Evolutionary conservation across 257 asterid genomes (phyloP), one percentile per base, ranked within the genome.

Genomic region (Cruciata laevipes): DNA sequence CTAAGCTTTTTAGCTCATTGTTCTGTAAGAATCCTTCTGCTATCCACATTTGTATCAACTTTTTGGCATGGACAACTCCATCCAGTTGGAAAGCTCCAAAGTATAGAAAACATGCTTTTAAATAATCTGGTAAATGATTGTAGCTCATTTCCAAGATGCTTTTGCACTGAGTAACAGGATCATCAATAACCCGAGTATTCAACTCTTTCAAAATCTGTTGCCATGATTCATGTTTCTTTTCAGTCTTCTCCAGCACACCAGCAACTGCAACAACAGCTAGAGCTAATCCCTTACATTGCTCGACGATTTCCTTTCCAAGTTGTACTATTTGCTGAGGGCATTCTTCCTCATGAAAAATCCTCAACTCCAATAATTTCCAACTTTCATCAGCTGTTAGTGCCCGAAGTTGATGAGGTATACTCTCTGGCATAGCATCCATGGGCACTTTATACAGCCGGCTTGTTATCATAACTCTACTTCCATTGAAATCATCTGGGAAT

Each of bases 101-200:
- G 5, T 52, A 52, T 4, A 18, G 6, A 32, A 32, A 32, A 32
- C 37, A 32, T 7, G 37, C 37, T 32, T 32, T 32, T 7, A 32
- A 32, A 14, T 52, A 20, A 52, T 7, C 23, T 14, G 58, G 58
- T 18, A 52, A 52, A 20, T 52, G 58, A 52, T 52, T 52, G 58
- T 52, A 52, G 58, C 58, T 52, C 58, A 52, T 52, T 52, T 52
- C 58, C 58, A 52, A 6, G 58, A 52, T 52, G 58, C 58, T 7
- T 52, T 52, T 52, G 58, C 58, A 52, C 17, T 52, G 58, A 52
- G 58, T 14, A 2, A 14, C 58, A 5, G 58, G 58, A 52, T 52
- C 58, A 52, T 52, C 58, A 52, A 14, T 52, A 18, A 52, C 14
- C 58, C 58, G 58, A 52, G 58, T 12, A 52, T 52, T 52, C 58